Percentiles rank a stretch among this genome's conserved stretches.
These are phyloP conservation scores for Centrapalus pauciflorus DNA, from an alignment of 129 eudicot genomes.

Conservation along the genomic window DNA sequence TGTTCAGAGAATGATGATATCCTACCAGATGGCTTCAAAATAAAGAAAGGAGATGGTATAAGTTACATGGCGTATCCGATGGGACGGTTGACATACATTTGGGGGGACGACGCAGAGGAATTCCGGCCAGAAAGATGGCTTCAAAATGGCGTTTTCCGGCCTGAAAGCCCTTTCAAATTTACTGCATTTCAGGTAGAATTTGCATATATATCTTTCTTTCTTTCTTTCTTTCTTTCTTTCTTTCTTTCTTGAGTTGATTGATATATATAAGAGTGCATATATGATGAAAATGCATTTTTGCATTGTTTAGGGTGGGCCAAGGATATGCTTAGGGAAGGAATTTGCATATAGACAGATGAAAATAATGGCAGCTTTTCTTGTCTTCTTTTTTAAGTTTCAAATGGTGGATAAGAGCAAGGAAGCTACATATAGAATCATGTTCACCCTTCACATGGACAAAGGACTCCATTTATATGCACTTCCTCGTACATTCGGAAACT, in stretches of 20 bases:
- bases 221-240: too few relatives aligned
- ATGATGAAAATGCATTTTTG: background rate
- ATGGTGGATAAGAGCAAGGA: slow-evolving; percentile 35
- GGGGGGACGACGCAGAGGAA: slow-evolving; percentile 65
- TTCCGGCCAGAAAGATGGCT: slow-evolving; percentile 68
- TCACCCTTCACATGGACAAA: slow-evolving; percentile 54
- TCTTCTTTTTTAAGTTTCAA: slow-evolving; percentile 38
- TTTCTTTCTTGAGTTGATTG: background rate
- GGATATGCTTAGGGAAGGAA: slow-evolving; percentile 65
- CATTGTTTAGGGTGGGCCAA: slow-evolving; percentile 45
- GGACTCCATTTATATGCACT: slow-evolving; percentile 33
- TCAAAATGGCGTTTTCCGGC: slow-evolving; percentile 38
- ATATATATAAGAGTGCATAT: background rate
- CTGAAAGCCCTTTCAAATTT: slow-evolving; percentile 50
- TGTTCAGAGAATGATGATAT: slow-evolving; percentile 37
- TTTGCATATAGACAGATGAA: slow-evolving; percentile 72
- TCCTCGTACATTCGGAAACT: slow-evolving; percentile 16
- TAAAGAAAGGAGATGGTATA: slow-evolving; percentile 48
- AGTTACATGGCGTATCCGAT: slow-evolving; percentile 44
- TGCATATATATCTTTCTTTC: too few relatives aligned
- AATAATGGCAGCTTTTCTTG: slow-evolving; percentile 43
- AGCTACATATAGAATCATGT: slow-evolving; percentile 49
- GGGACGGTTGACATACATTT: slow-evolving; percentile 59
- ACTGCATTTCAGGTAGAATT: slow-evolving; percentile 52
- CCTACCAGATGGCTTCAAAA: slow-evolving; percentile 43